Evolutionary conservation across 805 yeast species (phyloP).

Genomic region (Saturnispora sekii): DNA sequence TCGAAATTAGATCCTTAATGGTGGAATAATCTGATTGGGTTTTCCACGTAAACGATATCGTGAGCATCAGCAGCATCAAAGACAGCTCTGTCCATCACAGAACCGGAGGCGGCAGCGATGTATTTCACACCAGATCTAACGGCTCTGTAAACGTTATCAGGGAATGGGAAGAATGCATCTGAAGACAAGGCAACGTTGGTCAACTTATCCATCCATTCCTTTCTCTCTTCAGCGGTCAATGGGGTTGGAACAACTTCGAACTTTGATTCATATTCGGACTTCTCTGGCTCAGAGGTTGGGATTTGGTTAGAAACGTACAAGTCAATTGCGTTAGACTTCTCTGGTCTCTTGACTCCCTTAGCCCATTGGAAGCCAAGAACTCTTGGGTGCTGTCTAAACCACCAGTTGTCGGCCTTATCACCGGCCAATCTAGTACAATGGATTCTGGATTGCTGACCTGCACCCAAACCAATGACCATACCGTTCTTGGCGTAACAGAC

Average conservation of each 20-base stretch:
- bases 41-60: constrained; percentile 87
- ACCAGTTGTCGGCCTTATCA: constrained; percentile 99
- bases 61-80: constrained; percentile 91
- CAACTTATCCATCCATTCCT: constrained; percentile 76
- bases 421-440: constrained; percentile 99
- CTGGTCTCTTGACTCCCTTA: constrained; percentile 96
- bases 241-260: constrained; percentile 80
- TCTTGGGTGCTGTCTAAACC: constrained; percentile 97
- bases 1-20: constrained; percentile 40
- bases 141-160: constrained; percentile 97
- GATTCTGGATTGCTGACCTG: constrained; percentile 98
- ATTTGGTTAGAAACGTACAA: constrained; percentile 85
- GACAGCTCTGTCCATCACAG: constrained; percentile 95
- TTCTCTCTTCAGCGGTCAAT: constrained; percentile 71
- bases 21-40: constrained; percentile 96
- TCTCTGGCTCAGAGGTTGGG: constrained; percentile 88
- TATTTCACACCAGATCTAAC: constrained; percentile 93
- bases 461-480: constrained; percentile 98
- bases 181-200: constrained; percentile 85
- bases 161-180: constrained; percentile 99
- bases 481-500: constrained; percentile 98
- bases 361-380: constrained; percentile 95
- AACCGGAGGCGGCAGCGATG: constrained; percentile 95
- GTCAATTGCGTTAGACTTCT: constrained; percentile 96
- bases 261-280: constrained; percentile 82